Evolutionary conservation across 768 basidiomycete species (phyloP).

Genomic region (Chalciporus piperatus): DNA sequence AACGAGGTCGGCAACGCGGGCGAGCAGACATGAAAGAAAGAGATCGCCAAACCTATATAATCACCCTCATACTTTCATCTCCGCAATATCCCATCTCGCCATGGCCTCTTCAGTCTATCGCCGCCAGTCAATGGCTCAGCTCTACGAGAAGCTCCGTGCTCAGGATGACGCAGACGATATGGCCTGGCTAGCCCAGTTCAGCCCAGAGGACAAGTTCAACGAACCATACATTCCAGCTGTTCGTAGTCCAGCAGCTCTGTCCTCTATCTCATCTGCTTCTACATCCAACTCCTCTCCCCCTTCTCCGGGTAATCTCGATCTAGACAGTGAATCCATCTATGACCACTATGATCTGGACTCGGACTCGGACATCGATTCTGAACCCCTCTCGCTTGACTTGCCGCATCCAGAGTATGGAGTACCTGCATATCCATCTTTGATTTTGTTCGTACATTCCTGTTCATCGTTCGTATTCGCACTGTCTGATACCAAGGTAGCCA

Average conservation of each 20-base stretch:
- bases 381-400: conserved; percentile 17
- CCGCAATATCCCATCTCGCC: conserved; percentile 12
- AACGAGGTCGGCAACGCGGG: conserved; percentile 40
- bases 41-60: conserved; percentile 32
- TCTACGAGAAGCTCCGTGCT: conserved; percentile 33
- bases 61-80: conserved; percentile 16
- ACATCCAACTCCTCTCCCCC: conserved; percentile 25
- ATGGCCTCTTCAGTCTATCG: conserved; percentile 34
- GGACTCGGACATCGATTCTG: conserved; percentile 30
- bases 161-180: conserved; percentile 35
- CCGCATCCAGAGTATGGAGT: conserved; percentile 8
- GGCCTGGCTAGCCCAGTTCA: conserved; percentile 35
- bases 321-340: conserved; percentile 23
- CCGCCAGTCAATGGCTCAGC: conserved; percentile 36
- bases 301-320: conserved; percentile 14
- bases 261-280: conserved; percentile 29
- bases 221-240: conserved; percentile 21
- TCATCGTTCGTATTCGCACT: not conserved
- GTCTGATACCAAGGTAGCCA: conserved; percentile 22
- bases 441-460: conserved; percentile 21
- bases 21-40: conserved; percentile 39
- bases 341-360: conserved; percentile 28
- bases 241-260: conserved; percentile 21
- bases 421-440: conserved; percentile 14
- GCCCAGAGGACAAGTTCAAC: conserved; percentile 32